Conservation (phyloP, 768 basidiomycete species). For the Boletus insuetus region DNA sequence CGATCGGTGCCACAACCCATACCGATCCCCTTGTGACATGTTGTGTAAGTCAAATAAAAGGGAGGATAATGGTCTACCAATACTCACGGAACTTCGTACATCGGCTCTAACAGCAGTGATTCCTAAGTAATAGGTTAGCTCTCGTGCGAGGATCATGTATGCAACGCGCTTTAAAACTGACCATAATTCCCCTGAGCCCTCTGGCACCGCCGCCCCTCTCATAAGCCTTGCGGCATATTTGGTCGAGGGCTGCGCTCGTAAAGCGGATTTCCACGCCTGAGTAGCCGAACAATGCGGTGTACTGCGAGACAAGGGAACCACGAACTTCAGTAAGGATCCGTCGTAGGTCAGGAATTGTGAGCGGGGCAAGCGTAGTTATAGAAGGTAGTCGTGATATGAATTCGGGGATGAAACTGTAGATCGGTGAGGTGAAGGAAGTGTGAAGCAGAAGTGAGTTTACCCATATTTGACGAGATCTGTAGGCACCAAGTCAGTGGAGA, state of each 20-base stretch:
- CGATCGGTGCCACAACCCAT: conserved; percentile 24
- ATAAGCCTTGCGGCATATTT: conserved; percentile 75
- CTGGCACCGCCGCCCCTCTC: conserved; percentile 88
- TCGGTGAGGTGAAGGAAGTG: conserved; percentile 2
- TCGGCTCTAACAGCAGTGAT: conserved; percentile 75
- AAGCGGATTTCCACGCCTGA: conserved; percentile 87
- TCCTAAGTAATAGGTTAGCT: conserved; percentile 47
- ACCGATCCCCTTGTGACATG: conserved; percentile 57
- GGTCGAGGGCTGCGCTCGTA: conserved; percentile 74
- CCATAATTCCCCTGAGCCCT: conserved; percentile 88
- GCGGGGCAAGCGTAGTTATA: conserved; percentile 77
- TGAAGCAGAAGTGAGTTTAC: conserved; percentile 31
- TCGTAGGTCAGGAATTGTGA: conserved; percentile 79
- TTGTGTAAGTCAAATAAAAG: conserved; percentile 1
- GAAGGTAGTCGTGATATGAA: conserved; percentile 93
- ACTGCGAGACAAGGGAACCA: conserved; percentile 89
- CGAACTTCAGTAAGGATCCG: conserved; percentile 91
- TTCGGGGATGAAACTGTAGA: conserved; percentile 82
- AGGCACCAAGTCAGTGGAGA: background rate
- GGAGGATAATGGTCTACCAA: conserved; percentile 1
- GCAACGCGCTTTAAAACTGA: conserved; percentile 27
- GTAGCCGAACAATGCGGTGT: conserved; percentile 77
- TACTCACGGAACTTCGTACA: conserved; percentile 90
- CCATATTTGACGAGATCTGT: conserved; percentile 85
- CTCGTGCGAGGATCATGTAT: background rate